Percentiles rank a stretch among this genome's conserved stretches.
phyloP scores from a whole-genome alignment of 179 eudicot genomes.

The Pouteria campechiana region DNA sequence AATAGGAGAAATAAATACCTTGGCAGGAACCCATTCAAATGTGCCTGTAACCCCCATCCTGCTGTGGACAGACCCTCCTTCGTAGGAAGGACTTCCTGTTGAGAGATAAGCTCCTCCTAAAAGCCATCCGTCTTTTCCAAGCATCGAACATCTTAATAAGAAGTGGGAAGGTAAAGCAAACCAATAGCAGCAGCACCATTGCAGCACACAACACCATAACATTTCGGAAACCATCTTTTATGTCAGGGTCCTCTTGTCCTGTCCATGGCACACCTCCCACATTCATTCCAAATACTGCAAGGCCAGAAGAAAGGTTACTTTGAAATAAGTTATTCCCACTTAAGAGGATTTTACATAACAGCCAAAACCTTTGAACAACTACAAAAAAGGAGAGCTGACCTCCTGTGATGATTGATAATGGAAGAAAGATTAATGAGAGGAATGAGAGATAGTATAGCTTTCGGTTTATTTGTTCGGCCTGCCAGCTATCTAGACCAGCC shows the following conservation, averaged over 20 bases:
- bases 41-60: conserved; percentile 61
- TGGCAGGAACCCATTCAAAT: too few relatives aligned
- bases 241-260: conserved; percentile 42
- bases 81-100: conserved; percentile 41
- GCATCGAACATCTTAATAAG: conserved; percentile 39
- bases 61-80: conserved; percentile 27
- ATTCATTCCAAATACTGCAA: conserved; percentile 97
- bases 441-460: conserved; percentile 88
- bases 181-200: conserved; percentile 44
- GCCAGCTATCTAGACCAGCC: conserved; percentile 97
- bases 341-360: too few relatives aligned
- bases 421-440: conserved; percentile 84
- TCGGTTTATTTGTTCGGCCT: conserved; percentile 83
- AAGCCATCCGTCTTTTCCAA: conserved; percentile 47
- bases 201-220: conserved; percentile 57
- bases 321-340: too few relatives aligned
- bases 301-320: too few relatives aligned
- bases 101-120: conserved; percentile 52
- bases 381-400: too few relatives aligned
- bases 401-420: conserved; percentile 85
- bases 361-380: too few relatives aligned
- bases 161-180: conserved; percentile 59
- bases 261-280: conserved; percentile 99
- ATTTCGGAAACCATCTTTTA: conserved; percentile 66
- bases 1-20: too few relatives aligned